Evolutionary conservation across 768 basidiomycete genomes (phyloP), one percentile per base, ranked within the genome.

Genomic region (Gymnopilus dilepis): DNA sequence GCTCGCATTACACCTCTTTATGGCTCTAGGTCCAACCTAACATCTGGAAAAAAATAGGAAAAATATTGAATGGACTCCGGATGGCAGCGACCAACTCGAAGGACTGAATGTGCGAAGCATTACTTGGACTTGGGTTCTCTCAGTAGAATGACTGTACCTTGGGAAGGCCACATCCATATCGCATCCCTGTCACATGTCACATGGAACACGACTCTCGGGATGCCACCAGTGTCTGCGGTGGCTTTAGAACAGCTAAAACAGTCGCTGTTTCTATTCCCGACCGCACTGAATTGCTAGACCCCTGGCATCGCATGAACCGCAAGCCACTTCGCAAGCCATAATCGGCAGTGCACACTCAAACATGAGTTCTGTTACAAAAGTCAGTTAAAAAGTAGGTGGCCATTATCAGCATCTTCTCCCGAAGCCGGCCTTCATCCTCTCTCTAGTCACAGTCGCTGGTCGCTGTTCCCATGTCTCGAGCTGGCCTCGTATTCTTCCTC

Each of bases 261-360:
- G 15, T 28, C 28, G 26, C 3, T 6, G 31, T 30, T 13, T 15
- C 8, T 17, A n/a, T 30, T n/a, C 4, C 30, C 15, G 28, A 50
- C 47, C 47, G 47, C 43, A 24, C 24, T 26, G 28, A 7, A 50
- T n/a, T 41, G 6, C 19, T n/a, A 3, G 7, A n/a, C 15, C 6
- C 28, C 47, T 50, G 26, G 47, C 47, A 50, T 50, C 47, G 47
- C 47, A 50, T 50, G 28, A 6, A 31, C 47, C 47, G 47, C 47
- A 50, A 50, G 26, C 30, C 47, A 50, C 11, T n/a, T 50, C 47
- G 47, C 47, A 50, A 28, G 31, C 12, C 6, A 50, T 9, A 50
- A 31, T n/a, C 28, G 47, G 28, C 34, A 30, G n/a, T 50, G 47
- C n/a, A 13, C 1, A 17, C 28, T 50, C 28, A 30, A 50, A 50